phyloP scores from a whole-genome alignment of 2,329 filamentous ascomycete species.

The Botrytis sinoallii region DNA sequence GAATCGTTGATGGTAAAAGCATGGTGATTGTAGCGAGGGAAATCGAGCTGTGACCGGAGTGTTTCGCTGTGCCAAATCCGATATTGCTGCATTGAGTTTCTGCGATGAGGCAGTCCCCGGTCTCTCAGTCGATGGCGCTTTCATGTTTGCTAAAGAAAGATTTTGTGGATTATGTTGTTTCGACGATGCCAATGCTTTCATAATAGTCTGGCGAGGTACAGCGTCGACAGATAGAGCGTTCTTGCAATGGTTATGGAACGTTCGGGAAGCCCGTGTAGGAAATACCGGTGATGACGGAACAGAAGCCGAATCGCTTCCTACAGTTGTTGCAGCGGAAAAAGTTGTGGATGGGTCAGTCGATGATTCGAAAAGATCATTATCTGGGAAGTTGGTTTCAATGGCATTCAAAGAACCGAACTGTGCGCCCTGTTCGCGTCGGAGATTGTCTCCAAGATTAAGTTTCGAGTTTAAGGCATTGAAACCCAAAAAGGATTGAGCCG shows the following conservation, averaged over 20 bases:
- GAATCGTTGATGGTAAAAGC: constrained; percentile 97
- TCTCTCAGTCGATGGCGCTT: constrained; percentile 22
- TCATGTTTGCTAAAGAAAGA: constrained; percentile 18
- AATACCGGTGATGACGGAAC: constrained; percentile 34
- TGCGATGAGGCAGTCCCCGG: constrained; percentile 45
- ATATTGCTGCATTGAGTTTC: constrained; percentile 59
- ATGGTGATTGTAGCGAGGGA: constrained; percentile 79
- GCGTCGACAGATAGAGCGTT: constrained; percentile 39
- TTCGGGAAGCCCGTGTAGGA: constrained; percentile 23
- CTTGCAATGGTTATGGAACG: constrained; percentile 33
- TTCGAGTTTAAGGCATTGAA: constrained; percentile 35
- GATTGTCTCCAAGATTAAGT: constrained; percentile 39
- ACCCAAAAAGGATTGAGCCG: constrained; percentile 26
- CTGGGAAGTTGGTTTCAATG: constrained; percentile 26
- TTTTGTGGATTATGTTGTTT: constrained; percentile 54
- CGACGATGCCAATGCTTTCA: constrained; percentile 75
- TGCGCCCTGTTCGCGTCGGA: constrained; percentile 44
- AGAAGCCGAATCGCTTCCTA: constrained; percentile 33
- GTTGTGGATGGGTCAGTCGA: constrained; percentile 17
- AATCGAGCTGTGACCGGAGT: constrained; percentile 47
- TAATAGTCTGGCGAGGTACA: constrained; percentile 73
- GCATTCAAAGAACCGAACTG: constrained; percentile 43
- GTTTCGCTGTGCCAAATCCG: constrained; percentile 45
- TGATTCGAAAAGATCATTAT: constrained; percentile 33
- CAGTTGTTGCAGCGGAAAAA: constrained; percentile 33